Percentiles rank a stretch among this genome's conserved stretches.
Conservation (phyloP, 495 filamentous ascomycete genomes). For the Saxophila tyrrhenica region DNA sequence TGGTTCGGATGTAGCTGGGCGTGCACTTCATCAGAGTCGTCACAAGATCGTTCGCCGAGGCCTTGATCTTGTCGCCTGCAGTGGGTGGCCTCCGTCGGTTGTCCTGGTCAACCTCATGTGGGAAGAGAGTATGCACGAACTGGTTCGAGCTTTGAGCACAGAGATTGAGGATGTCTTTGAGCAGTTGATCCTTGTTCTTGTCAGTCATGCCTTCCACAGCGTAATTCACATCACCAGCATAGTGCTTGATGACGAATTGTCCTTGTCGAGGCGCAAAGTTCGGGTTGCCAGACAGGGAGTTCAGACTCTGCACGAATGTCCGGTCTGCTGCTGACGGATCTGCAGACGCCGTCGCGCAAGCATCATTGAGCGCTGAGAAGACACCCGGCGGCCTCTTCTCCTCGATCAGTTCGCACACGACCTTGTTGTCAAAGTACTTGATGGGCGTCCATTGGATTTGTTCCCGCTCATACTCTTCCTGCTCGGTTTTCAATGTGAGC, state of each 20-base stretch:
- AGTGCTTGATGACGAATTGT: constrained; percentile 97
- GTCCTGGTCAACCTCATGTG: constrained; percentile 87
- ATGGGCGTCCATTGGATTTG: constrained; percentile 98
- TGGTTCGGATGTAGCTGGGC: constrained; percentile 96
- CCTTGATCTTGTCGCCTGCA: constrained; percentile 93
- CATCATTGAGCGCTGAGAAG: constrained; percentile 94
- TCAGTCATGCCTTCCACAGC: constrained; percentile 95
- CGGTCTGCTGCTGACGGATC: constrained; percentile 89
- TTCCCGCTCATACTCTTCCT: constrained; percentile 94
- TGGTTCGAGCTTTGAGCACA: constrained; percentile 71
- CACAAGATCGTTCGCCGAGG: constrained; percentile 91
- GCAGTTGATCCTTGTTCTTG: constrained; percentile 96
- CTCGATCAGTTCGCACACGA: constrained; percentile 96
- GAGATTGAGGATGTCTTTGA: constrained; percentile 88
- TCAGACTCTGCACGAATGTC: constrained; percentile 87
- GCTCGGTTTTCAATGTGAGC: constrained; percentile 89
- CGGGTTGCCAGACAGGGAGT: constrained; percentile 72
- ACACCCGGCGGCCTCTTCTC: constrained; percentile 84
- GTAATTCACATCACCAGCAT: constrained; percentile 95
- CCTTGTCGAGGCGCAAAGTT: constrained; percentile 90
- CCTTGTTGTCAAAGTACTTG: constrained; percentile 99
- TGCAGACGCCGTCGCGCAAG: constrained; percentile 91
- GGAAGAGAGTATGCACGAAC: constrained; percentile 83
- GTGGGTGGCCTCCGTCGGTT: constrained; percentile 90
- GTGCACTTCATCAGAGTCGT: constrained; percentile 92